Evolutionary conservation across 148 eudicot species (phyloP).

Genomic region (Nepenthes gracilis): DNA sequence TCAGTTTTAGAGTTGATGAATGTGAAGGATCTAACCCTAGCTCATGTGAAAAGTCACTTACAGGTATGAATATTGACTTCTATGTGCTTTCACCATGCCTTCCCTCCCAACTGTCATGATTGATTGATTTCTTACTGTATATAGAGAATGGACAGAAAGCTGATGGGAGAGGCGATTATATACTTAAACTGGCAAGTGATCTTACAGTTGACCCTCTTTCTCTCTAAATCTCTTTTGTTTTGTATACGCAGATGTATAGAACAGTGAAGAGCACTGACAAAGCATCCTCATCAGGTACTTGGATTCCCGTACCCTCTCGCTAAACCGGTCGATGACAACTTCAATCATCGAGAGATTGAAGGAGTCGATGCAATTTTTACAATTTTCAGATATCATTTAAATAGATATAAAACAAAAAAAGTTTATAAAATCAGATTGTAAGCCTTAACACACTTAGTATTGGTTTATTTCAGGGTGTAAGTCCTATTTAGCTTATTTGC

Average conservation of each 20-base stretch:
- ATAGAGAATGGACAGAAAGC: too few species aligned
- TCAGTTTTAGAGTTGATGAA: conserved; percentile 93
- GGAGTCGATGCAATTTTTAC: too few species aligned
- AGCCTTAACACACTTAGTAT: too few species aligned
- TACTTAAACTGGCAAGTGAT: neutral
- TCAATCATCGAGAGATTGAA: too few species aligned
- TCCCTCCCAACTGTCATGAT: too few species aligned
- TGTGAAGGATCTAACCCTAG: conserved; percentile 95
- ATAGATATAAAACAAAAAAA: too few species aligned
- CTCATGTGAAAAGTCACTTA: conserved; percentile 92
- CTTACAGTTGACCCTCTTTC: neutral
- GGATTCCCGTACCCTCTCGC: neutral
- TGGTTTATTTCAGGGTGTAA: too few species aligned
- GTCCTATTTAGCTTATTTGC: too few species aligned
- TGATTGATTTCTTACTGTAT: neutral
- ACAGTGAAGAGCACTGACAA: conserved; percentile 95
- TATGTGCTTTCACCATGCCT: neutral
- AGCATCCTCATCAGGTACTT: conserved; percentile 26
- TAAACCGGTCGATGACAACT: too few species aligned
- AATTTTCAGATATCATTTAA: too few species aligned
- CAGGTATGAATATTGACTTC: conserved; percentile 38
- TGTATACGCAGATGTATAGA: conserved; percentile 83
- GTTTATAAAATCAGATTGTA: too few species aligned
- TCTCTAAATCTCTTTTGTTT: conserved; percentile 1
- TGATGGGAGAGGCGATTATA: too few species aligned